phyloP scores from a whole-genome alignment of 805 yeast species.

The Millerozyma acaciae region DNA sequence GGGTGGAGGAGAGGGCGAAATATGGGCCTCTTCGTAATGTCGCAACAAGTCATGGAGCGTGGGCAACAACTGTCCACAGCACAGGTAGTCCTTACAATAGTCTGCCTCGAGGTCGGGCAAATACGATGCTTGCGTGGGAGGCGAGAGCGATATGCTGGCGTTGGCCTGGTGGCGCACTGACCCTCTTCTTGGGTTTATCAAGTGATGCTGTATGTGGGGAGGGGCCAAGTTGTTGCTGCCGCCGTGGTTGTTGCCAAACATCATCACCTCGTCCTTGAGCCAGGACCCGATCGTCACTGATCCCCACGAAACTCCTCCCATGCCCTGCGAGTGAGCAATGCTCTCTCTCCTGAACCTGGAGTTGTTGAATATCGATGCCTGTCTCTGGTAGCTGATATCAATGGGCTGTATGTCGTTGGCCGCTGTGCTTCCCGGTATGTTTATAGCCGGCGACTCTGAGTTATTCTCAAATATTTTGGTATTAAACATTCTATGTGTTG shows the following conservation, averaged over 20 bases:
- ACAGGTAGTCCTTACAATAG: slow-evolving; percentile 92
- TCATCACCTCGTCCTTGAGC: slow-evolving; percentile 89
- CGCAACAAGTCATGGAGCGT: slow-evolving; percentile 89
- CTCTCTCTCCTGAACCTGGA: slow-evolving; percentile 73
- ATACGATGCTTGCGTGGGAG: slow-evolving; percentile 71
- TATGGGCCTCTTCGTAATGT: slow-evolving; percentile 96
- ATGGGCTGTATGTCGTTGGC: slow-evolving; percentile 38
- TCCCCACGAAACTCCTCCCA: slow-evolving; percentile 98
- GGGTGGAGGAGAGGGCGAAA: slow-evolving; percentile 51
- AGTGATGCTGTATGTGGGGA: slow-evolving; percentile 13
- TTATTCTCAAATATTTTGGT: slow-evolving; percentile 38
- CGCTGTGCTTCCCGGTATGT: slow-evolving; percentile 18
- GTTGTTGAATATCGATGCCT: slow-evolving; percentile 39
- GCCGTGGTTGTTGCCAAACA: slow-evolving; percentile 27
- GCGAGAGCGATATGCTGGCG: slow-evolving; percentile 43
- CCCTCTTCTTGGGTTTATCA: slow-evolving; percentile 36
- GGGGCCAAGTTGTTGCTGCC: slow-evolving; percentile 11
- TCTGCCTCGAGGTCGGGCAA: slow-evolving; percentile 92
- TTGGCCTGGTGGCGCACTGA: slow-evolving; percentile 30
- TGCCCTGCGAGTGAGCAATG: slow-evolving; percentile 93
- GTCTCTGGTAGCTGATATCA: slow-evolving; percentile 41
- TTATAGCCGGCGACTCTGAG: slow-evolving; percentile 22
- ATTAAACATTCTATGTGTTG: slow-evolving; percentile 30
- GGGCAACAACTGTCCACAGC: slow-evolving; percentile 91
- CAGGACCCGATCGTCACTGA: slow-evolving; percentile 92